Percentiles rank a stretch among this genome's conserved stretches.
These are phyloP conservation scores for Arachnopeziza araneosa DNA, from an alignment of 2,329 filamentous ascomycete genomes.

Conservation along the genomic window DNA sequence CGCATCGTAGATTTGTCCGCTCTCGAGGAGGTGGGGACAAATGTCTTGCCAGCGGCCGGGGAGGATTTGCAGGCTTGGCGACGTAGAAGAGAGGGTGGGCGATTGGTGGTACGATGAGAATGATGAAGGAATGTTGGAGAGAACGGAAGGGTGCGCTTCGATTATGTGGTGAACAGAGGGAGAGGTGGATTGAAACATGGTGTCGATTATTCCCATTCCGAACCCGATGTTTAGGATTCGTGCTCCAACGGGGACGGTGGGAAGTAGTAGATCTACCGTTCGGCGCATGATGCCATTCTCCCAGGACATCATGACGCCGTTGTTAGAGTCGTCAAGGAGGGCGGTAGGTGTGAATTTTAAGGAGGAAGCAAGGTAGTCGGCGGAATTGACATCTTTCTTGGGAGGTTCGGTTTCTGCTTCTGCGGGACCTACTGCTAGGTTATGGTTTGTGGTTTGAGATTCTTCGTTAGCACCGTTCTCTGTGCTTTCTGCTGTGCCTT, in stretches of 20 bases:
- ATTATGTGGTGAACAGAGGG: conserved; percentile 75
- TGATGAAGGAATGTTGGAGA: conserved; percentile 50
- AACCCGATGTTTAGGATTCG: conserved; percentile 82
- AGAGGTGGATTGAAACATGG: conserved; percentile 62
- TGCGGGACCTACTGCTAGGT: neutral
- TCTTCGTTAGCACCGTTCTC: conserved; percentile 19
- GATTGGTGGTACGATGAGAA: neutral
- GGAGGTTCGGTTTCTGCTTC: neutral
- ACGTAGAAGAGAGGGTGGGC: too few species aligned
- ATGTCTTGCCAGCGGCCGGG: conserved; percentile 78
- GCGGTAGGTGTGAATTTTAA: conserved; percentile 60
- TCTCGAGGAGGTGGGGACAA: conserved; percentile 59
- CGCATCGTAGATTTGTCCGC: conserved; percentile 70
- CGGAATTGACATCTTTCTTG: conserved; percentile 48
- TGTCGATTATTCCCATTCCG: conserved; percentile 85
- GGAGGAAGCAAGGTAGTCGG: conserved; percentile 62
- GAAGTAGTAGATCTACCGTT: conserved; percentile 63
- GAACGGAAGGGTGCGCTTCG: conserved; percentile 75
- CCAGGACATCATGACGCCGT: conserved; percentile 94
- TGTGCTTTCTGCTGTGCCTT: conserved; percentile 26
- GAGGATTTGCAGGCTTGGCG: conserved; percentile 53
- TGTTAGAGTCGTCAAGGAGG: conserved; percentile 67
- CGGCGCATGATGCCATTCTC: conserved; percentile 80
- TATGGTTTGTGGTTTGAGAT: neutral
- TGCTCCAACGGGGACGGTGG: conserved; percentile 43